Conservation (phyloP, 2,329 filamentous ascomycete genomes). For the Zymoseptoria passerinii region DNA sequence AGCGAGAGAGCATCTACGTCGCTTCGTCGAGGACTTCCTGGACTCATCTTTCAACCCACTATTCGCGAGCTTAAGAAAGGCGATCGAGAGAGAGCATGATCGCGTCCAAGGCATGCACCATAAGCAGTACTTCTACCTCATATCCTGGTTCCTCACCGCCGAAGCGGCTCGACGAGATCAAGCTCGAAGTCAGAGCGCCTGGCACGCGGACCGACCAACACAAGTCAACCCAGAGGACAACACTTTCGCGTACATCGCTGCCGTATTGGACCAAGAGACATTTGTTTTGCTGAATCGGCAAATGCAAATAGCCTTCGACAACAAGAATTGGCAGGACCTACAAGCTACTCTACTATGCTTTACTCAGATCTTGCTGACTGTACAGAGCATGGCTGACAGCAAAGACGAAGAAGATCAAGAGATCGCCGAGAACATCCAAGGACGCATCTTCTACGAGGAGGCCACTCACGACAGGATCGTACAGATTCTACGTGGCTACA, state of each 20-base stretch:
- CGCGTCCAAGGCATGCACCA: slow-evolving; percentile 67
- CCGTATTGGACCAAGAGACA: slow-evolving; percentile 87
- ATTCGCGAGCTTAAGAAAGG: slow-evolving; percentile 76
- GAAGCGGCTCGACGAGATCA: slow-evolving; percentile 60
- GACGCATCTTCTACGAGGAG: slow-evolving; percentile 97
- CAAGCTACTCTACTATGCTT: slow-evolving; percentile 88
- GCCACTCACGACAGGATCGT: slow-evolving; percentile 83
- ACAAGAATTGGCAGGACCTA: slow-evolving; percentile 80
- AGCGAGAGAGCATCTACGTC: slow-evolving; percentile 67
- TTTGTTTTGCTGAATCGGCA: slow-evolving; percentile 80
- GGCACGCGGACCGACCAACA: slow-evolving; percentile 33
- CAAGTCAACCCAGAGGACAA: slow-evolving; percentile 47
- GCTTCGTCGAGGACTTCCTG: slow-evolving; percentile 86
- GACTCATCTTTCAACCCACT: slow-evolving; percentile 89
- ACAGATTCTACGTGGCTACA: slow-evolving; percentile 74
- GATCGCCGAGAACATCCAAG: slow-evolving; percentile 94
- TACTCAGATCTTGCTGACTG: slow-evolving; percentile 77
- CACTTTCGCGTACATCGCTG: slow-evolving; percentile 78
- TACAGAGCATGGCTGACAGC: slow-evolving; percentile 85
- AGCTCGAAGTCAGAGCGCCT: slow-evolving; percentile 37
- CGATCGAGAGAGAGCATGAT: slow-evolving; percentile 80
- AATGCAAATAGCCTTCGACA: slow-evolving; percentile 70
- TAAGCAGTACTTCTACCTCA: slow-evolving; percentile 83
- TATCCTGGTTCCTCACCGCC: slow-evolving; percentile 79
- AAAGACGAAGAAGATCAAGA: slow-evolving; percentile 88